These are phyloP conservation scores for Starmerella ratchasimensis DNA, from an alignment of 805 yeast species.

Conservation along the genomic window DNA sequence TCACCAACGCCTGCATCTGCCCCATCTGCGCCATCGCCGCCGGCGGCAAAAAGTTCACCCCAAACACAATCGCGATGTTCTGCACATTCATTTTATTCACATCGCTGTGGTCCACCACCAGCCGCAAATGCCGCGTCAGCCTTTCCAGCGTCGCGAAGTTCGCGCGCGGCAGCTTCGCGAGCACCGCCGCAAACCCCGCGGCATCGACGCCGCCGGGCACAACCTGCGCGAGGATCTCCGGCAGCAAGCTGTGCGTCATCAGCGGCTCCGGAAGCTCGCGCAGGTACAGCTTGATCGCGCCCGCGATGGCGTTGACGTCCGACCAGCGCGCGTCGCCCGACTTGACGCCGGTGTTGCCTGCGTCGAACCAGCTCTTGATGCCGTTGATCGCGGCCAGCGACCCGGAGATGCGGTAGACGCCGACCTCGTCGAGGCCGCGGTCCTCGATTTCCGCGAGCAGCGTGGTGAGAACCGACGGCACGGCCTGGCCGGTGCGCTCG, in stretches of 20 bases:
- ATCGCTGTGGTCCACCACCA: conserved; percentile 51
- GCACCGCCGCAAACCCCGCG: conserved; percentile 22
- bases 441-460: conserved; percentile 64
- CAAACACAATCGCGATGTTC: conserved; percentile 79
- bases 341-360: conserved; percentile 27
- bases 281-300: conserved; percentile 69
- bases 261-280: conserved; percentile 81
- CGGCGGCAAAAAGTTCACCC: conserved; percentile 42
- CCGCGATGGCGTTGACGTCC: conserved; percentile 77
- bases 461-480: conserved; percentile 55
- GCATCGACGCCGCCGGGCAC: conserved; percentile 18
- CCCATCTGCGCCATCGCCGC: conserved; percentile 39
- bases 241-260: conserved; percentile 53
- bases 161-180: conserved; percentile 41
- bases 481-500: conserved; percentile 44
- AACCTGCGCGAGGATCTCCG: conserved; percentile 34
- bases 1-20: conserved; percentile 40
- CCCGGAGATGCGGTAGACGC: conserved; percentile 67
- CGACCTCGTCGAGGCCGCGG: conserved; percentile 83
- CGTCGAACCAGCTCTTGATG: conserved; percentile 41
- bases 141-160: conserved; percentile 58
- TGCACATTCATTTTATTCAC: conserved; percentile 77
- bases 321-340: conserved; percentile 45
- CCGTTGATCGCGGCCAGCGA: conserved; percentile 45
- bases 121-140: conserved; percentile 54